Percentiles rank a stretch among this genome's conserved stretches.
phyloP scores from a whole-genome alignment of 2,329 filamentous ascomycete genomes.

The Alternaria gaisen region DNA sequence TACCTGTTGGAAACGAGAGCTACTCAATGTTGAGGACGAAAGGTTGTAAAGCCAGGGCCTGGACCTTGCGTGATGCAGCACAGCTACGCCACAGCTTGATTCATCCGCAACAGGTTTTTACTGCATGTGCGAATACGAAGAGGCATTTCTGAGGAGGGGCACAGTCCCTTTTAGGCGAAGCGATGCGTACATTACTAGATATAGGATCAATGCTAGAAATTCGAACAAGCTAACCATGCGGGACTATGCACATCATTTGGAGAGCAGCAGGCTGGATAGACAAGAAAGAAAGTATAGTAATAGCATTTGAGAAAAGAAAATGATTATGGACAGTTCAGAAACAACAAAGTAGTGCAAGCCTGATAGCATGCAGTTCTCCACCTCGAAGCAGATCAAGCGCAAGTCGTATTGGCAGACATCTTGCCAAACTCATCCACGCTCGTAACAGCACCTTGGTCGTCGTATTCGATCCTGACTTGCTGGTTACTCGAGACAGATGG shows the following conservation, averaged over 20 bases:
- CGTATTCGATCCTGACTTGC: conserved; percentile 54
- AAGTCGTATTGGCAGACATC: neutral
- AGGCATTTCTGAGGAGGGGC: neutral
- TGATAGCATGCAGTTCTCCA: neutral
- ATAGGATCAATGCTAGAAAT: neutral
- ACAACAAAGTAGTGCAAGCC: neutral
- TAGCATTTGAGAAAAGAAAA: neutral
- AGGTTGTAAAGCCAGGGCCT: neutral
- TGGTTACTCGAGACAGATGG: conserved; percentile 53
- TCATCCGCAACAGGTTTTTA: neutral
- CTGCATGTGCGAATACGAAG: neutral
- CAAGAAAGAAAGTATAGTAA: neutral
- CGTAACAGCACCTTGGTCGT: conserved; percentile 8
- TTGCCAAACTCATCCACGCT: conserved; percentile 25
- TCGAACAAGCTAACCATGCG: neutral
- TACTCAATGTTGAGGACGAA: neutral
- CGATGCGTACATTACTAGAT: neutral
- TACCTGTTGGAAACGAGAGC: neutral
- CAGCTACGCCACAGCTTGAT: neutral
- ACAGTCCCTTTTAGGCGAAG: neutral
- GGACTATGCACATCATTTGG: neutral
- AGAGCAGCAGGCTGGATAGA: neutral
- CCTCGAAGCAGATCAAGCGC: neutral
- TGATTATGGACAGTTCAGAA: neutral
- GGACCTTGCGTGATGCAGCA: neutral